Evolutionary conservation across 1,284 basidiomycete genomes (phyloP).

Genomic region (Pseudozyma thailandica): DNA sequence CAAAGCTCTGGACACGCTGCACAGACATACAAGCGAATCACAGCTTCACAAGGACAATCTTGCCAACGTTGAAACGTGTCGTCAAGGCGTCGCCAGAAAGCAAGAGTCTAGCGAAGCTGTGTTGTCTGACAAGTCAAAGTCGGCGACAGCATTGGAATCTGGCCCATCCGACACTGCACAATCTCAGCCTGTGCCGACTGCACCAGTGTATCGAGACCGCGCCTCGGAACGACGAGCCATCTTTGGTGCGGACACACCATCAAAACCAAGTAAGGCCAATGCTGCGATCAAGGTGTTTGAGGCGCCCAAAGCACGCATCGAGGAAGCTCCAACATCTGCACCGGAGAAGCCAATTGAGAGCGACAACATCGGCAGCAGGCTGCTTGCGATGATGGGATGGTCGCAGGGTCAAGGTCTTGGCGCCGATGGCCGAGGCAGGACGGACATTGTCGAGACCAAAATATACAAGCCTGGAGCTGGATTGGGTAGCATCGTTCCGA

Average conservation of each 20-base stretch:
- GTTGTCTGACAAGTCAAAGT: not conserved
- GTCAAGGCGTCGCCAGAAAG: constrained; percentile 25
- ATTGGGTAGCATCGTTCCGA: constrained; percentile 26
- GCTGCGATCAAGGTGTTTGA: constrained; percentile 15
- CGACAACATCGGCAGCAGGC: constrained; percentile 43
- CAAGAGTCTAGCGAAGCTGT: constrained; percentile 6
- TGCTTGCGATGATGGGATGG: constrained; percentile 52
- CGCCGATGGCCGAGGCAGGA: constrained; percentile 17
- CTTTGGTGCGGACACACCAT: constrained; percentile 34
- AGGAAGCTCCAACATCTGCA: constrained; percentile 16
- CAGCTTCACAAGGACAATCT: constrained; percentile 45
- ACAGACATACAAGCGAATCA: constrained; percentile 33
- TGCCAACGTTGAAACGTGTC: constrained; percentile 19
- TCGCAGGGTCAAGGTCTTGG: constrained; percentile 43
- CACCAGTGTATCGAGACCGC: constrained; percentile 33
- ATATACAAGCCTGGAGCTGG: constrained; percentile 45
- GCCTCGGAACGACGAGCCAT: constrained; percentile 50
- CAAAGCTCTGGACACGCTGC: constrained; percentile 39
- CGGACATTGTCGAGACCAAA: constrained; percentile 42
- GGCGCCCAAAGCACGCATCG: constrained; percentile 8
- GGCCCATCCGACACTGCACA: not conserved
- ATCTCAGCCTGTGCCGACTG: not conserved
- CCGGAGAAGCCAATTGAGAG: constrained; percentile 38
- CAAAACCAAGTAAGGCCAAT: not conserved
- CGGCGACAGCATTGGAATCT: not conserved